Evolutionary conservation across 345 rosid species (phyloP), one percentile per base, ranked within the genome.

Genomic region (Eucalyptus melliodora): DNA sequence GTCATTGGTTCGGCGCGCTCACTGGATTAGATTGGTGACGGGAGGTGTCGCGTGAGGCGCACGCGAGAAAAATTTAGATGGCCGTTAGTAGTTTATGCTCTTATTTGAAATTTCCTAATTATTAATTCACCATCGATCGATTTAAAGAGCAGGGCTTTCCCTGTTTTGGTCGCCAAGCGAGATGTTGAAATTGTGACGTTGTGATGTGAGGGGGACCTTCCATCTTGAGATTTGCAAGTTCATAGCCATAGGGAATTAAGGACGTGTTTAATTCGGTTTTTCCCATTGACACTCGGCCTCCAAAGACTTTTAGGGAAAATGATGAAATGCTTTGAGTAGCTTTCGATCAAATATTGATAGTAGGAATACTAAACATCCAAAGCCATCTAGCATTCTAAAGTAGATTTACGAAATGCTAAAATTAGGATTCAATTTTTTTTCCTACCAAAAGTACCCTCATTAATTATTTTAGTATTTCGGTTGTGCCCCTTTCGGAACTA

Each of bases 231-330:
- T 53, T 8, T 53, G 24, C 26, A 3, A 0, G 59, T 53, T 53
- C 11, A 19, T 19, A 53, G 26, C 26, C 59, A 53, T 19, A 19
- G 23, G 5, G 23, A 53, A 53, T 53, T 53, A 19, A 53, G 2
- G 5, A 53, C 0, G 2, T 1, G 11, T 53, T 53, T 53, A 4
- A 19, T 53, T 53, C 1, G 1, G 5, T 8, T 53, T 19, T 8
- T 53, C 11, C 10, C 9, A 53, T 19, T 1, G 0, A 19, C 59
- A 8, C 24, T 19, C 11, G 1, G 4, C 24, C 1, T 19, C 2
- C 24, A 53, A 53, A 53, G 26, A 3, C 26, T 8, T 53, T 53
- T 53, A 3, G 2, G 24, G 2, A 2, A 2, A 53, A 53, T 53
- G 59, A 53, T 53, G 26, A 53, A 2, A 1, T 53, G 59, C 11